Evolutionary conservation across 768 basidiomycete species (phyloP), one percentile per base, ranked within the genome.

Genomic region (Mycena crocata): DNA sequence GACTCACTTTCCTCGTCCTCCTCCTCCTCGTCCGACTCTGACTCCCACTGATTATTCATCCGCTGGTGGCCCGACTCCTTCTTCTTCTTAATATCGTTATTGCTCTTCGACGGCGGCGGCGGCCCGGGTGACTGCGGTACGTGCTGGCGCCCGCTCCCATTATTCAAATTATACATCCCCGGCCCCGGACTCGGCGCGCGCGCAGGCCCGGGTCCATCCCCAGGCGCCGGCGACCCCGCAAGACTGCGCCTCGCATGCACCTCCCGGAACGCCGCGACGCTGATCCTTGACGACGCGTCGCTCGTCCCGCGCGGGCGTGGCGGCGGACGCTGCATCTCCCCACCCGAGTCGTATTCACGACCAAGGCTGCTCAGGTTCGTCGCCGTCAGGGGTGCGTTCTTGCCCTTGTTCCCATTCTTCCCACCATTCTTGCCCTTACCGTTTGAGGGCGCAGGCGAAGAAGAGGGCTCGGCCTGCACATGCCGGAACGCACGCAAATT

Each of bases 201-300:
- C 7, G 40, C 40, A 9, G 8, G 21, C 40, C 9, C n/a, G n/a
- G n/a, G n/a, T n/a, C n/a, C n/a, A n/a, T n/a, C 40, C 40, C 40
- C 40, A 13, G 40, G 40, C 40, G 9, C 40, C 5, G 40, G 40
- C n/a, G n/a, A n/a, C 57, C 85, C 86, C 15, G 90, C 83, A 30
- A 82, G 76, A 69, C 89, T 89, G 51, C 89, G 83, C 44, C 91
- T 81, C 5, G 91, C 90, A 61, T 92, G 90, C 23, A 86, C 91
- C 80, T 93, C 92, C 58, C 90, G 87, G 74, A 94, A 94, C 3
- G 93, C 93, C 3, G 91, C 93, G 34, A 94, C 89, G 10, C 91
- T 91, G 28, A 94, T 93, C 57, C 91, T 86, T 67, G 46, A 46
- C 39, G 26, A 26, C 46, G 57, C 62, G 40, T 70, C 69, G 46